Evolutionary conservation across 139 green algal genomes (phyloP).

Genomic region (Volvox africanus): DNA sequence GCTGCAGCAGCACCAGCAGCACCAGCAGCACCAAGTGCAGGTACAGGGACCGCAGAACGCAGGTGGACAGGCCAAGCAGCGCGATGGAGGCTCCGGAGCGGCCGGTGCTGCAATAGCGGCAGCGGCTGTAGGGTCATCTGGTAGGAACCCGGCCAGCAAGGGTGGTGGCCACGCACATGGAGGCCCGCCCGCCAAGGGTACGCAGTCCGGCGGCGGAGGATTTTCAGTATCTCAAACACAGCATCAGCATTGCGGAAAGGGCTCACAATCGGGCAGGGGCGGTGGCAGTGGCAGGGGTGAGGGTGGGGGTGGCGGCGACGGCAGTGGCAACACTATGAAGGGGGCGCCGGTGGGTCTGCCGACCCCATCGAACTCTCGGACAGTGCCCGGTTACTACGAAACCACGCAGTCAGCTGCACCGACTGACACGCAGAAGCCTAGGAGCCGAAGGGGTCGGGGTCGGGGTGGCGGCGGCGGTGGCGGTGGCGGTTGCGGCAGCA

Average conservation of each 20-base stretch:
- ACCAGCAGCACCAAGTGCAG: not conserved
- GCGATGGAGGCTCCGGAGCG: not conserved
- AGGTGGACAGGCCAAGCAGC: not conserved
- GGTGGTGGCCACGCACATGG: not conserved
- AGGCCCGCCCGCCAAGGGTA: not conserved
- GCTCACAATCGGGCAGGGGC: not conserved
- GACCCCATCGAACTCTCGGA: not conserved
- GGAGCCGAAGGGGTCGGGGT: not conserved
- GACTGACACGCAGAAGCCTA: not conserved
- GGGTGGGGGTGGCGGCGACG: not conserved
- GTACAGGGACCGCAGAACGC: not conserved
- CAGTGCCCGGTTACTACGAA: not conserved
- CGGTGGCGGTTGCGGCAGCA: not conserved
- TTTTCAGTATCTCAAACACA: not conserved
- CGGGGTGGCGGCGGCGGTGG: not conserved
- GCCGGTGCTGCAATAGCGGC: not conserved
- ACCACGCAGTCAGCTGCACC: not conserved
- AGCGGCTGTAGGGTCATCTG: not conserved
- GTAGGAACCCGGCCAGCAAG: not conserved
- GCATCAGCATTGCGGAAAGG: conserved; percentile 2
- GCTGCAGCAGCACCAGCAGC: not conserved
- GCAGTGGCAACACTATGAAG: not conserved
- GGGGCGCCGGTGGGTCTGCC: not conserved
- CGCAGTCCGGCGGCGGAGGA: too few relatives aligned
- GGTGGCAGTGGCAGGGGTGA: conserved; percentile 3